Evolutionary conservation across 2,329 filamentous ascomycete species (phyloP), one percentile per base, ranked within the genome.

Genomic region (Colletotrichum euphorbiae): DNA sequence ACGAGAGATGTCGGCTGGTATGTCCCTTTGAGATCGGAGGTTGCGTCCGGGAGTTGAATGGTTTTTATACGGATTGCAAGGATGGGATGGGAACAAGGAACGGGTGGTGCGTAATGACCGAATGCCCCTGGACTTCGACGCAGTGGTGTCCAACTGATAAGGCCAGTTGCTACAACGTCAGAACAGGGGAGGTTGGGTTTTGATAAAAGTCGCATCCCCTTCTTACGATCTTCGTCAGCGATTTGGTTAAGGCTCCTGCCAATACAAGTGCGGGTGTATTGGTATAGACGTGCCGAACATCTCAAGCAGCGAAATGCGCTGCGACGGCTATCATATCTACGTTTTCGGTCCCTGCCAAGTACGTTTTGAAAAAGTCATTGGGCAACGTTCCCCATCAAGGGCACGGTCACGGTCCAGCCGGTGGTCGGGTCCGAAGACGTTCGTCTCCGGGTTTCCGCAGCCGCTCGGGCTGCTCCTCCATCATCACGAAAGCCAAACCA

Each of bases 1-100:
- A 33, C 24, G 48, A 52, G 48, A 13, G 48, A 51, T 15, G 15
- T 31, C 12, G 11, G 28, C 48, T 52, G 5, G 28, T 36, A 33
- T 19, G n/a, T 12, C 15, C 2, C n/a, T 36, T 12, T 17, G 13
- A 31, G 21, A 52, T 52, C 8, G 48, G 24, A 31, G 48, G 48
- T 28, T 33, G n/a, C 28, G 28, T 17, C 21, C 17, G n/a, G 3
- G 0, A 17, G 28, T 52, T 36, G 9, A 52, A 52, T 13, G 7
- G 48, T 52, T 52, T 33, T 52, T 52, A 52, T 52, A 52, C 36
- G 15, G 17, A 52, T 24, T 52, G 15, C n/a, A 52, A 52, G 48
- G 48, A 52, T 52, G 8, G 2, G 48, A 31, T 24, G n/a, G 24
- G 28, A 52, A 52, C 15, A 52, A 52, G 48, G 24, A 52, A 52